These are phyloP conservation scores for Penicillium lagena DNA, from an alignment of 495 filamentous ascomycete species.

Conservation along the genomic window DNA sequence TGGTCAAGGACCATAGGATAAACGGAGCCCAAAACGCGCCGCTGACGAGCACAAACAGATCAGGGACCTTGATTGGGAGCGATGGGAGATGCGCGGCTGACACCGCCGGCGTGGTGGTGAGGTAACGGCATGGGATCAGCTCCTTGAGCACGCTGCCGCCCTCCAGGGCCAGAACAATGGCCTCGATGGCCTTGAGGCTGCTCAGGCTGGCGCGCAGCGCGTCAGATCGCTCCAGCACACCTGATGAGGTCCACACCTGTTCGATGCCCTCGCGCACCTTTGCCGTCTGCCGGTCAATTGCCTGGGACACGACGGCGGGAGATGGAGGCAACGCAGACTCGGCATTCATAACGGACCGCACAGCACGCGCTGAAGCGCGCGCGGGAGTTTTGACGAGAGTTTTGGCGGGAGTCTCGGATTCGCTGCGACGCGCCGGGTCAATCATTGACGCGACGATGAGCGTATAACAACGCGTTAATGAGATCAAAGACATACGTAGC, in stretches of 20 bases:
- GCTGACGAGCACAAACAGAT: constrained; percentile 76
- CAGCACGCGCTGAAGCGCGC: constrained; percentile 14
- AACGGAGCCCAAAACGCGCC: constrained; percentile 76
- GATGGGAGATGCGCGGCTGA: constrained; percentile 25
- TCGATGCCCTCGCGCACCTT: constrained; percentile 49
- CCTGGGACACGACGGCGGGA: constrained; percentile 75
- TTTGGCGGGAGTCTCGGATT: background rate
- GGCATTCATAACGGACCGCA: constrained; percentile 46
- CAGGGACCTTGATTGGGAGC: constrained; percentile 63
- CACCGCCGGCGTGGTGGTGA: constrained; percentile 63
- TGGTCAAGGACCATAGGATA: constrained; percentile 69
- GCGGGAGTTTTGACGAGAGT: background rate
- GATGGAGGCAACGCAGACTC: constrained; percentile 60
- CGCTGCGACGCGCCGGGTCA: constrained; percentile 5
- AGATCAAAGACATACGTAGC: constrained; percentile 28
- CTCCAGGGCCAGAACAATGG: constrained; percentile 56
- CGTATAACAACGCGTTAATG: background rate
- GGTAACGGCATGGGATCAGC: constrained; percentile 55
- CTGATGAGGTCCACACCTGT: constrained; percentile 35
- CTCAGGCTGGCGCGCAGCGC: constrained; percentile 55
- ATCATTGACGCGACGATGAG: background rate
- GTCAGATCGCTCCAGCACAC: constrained; percentile 40
- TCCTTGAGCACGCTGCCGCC: constrained; percentile 40
- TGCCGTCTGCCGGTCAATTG: constrained; percentile 66
- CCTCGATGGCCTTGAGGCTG: constrained; percentile 60